These are phyloP conservation scores for Selaginella moellendorffii DNA, from an alignment of 75 land plant species.

Conservation along the genomic window DNA sequence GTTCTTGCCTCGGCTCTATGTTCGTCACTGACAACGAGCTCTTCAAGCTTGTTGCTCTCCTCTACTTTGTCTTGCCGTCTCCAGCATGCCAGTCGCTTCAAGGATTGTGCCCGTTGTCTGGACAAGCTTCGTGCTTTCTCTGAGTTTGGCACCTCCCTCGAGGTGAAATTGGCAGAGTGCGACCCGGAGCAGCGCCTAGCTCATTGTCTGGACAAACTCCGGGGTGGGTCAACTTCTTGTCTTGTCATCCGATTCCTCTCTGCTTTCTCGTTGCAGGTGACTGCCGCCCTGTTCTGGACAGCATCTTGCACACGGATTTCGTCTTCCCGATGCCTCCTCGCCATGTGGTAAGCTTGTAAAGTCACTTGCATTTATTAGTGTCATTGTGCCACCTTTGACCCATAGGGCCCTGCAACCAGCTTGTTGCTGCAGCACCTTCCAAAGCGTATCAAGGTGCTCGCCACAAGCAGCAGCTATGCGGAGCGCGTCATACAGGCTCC, in stretches of 20 bases:
- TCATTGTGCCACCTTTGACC: neutral
- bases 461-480: neutral
- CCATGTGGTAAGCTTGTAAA: constrained; percentile 1
- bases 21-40: neutral
- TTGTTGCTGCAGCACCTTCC: neutral
- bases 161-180: neutral
- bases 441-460: neutral
- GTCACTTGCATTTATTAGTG: neutral
- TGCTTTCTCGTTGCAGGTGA: neutral
- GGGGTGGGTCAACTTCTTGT: neutral
- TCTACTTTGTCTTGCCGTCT: neutral
- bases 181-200: neutral
- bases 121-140: neutral
- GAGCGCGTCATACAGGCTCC: neutral
- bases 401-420: constrained; percentile 2
- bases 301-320: neutral
- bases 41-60: constrained; percentile 1
- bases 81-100: neutral
- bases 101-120: constrained; percentile 1
- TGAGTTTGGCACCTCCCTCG: constrained; percentile 1
- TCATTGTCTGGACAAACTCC: neutral
- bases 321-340: no score
- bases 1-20: neutral
- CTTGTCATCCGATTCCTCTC: neutral
- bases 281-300: neutral